A percentile compares a stretch with the other conserved stretches of the same genome.
Conservation (phyloP, 2,329 filamentous ascomycete species). For the Basipetospora chlamydospora region DNA sequence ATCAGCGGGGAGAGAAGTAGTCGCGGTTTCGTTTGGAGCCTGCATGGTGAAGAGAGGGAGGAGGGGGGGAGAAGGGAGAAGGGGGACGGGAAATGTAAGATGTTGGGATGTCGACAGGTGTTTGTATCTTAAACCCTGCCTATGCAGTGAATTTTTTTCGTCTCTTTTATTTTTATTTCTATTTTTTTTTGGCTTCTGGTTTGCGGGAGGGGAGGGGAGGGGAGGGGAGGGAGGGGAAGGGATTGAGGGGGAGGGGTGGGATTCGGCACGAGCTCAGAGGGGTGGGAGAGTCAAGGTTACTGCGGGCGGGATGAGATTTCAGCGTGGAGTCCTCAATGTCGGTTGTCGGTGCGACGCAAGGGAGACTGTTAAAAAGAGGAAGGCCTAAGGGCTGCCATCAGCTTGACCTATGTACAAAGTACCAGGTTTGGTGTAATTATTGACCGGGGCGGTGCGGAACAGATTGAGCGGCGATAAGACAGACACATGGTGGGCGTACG, state of each 20-base stretch:
- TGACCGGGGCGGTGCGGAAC: too few relatives aligned
- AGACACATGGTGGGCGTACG: too few relatives aligned
- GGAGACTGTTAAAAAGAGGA: too few relatives aligned
- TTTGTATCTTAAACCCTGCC: constrained; percentile 5
- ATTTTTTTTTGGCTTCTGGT: constrained; percentile 1
- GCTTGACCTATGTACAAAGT: too few relatives aligned
- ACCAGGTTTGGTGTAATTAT: too few relatives aligned
- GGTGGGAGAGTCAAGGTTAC: too few relatives aligned
- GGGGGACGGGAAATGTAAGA: constrained; percentile 1
- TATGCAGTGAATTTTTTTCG: constrained; percentile 5
- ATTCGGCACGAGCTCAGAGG: constrained; percentile 1
- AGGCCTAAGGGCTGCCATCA: too few relatives aligned
- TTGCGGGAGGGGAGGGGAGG: too few relatives aligned
- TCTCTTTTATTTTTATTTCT: background rate
- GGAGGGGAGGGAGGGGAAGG: background rate
- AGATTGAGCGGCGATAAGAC: too few relatives aligned
- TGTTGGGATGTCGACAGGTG: constrained; percentile 4
- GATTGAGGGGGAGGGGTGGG: constrained; percentile 1
- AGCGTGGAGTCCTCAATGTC: too few relatives aligned
- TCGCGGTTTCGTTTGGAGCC: constrained; percentile 1
- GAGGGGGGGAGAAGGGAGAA: constrained; percentile 7
- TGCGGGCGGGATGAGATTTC: too few relatives aligned
- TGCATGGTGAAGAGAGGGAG: constrained; percentile 19
- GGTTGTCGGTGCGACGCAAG: too few relatives aligned
- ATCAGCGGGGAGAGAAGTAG: background rate